Evolutionary conservation across 257 asterid genomes (phyloP).

Genomic region (Lantana camara): DNA sequence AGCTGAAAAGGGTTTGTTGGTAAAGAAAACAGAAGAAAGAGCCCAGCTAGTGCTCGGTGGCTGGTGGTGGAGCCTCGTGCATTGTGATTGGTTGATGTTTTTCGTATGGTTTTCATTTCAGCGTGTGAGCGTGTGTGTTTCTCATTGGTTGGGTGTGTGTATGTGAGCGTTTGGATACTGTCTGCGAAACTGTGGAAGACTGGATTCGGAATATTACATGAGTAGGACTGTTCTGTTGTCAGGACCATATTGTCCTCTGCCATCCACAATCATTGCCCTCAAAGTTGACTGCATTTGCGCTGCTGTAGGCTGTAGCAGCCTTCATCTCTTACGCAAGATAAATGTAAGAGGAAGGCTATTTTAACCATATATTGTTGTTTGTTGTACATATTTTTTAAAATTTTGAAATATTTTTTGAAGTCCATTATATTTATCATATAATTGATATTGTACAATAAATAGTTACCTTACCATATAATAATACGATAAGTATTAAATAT

Average conservation of each 20-base stretch:
- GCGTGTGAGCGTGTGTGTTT: slow-evolving; percentile 14
- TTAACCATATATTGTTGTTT: too few relatives aligned
- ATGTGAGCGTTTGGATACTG: slow-evolving; percentile 28
- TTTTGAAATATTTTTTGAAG: too few relatives aligned
- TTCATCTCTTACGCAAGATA: too few relatives aligned
- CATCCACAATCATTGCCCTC: slow-evolving; percentile 12
- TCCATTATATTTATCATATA: too few relatives aligned
- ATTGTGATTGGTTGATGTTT: slow-evolving; percentile 28
- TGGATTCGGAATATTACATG: slow-evolving; percentile 47
- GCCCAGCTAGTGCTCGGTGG: slow-evolving; percentile 34
- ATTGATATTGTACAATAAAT: too few relatives aligned
- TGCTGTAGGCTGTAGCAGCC: too few relatives aligned
- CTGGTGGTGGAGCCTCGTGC: slow-evolving; percentile 40
- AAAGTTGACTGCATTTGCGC: slow-evolving; percentile 13
- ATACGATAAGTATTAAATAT: too few relatives aligned
- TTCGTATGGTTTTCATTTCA: slow-evolving; percentile 21
- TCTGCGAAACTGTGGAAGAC: slow-evolving; percentile 40
- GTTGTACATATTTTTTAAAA: too few relatives aligned
- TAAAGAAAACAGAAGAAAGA: slow-evolving; percentile 27
- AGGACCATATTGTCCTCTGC: slow-evolving; percentile 35
- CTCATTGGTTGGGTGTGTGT: slow-evolving; percentile 20
- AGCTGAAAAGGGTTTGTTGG: slow-evolving; percentile 30
- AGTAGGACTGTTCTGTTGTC: slow-evolving; percentile 35
- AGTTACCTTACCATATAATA: too few relatives aligned
- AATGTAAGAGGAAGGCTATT: too few relatives aligned